phyloP scores from a whole-genome alignment of 2,329 filamentous ascomycete species.

The Neonectria sp. region DNA sequence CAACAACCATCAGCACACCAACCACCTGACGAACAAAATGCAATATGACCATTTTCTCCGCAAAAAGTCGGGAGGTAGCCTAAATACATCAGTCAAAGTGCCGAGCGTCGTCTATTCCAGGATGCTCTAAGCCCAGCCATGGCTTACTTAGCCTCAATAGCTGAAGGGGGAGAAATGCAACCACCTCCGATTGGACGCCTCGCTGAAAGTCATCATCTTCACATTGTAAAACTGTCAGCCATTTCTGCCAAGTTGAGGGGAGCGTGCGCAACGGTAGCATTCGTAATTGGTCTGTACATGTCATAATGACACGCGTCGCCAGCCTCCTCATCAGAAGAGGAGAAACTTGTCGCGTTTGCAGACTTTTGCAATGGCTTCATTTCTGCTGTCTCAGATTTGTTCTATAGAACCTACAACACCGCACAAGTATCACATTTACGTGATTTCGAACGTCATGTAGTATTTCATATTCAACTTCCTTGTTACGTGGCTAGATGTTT shows the following conservation, averaged over 20 bases:
- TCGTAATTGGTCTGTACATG: background rate
- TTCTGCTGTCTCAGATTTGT: too few species aligned
- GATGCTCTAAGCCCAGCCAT: background rate
- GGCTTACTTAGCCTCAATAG: background rate
- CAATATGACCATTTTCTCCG: too few species aligned
- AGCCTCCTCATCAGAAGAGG: too few species aligned
- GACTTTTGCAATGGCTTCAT: too few species aligned
- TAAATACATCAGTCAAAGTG: too few species aligned
- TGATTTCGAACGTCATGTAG: background rate
- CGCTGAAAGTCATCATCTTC: background rate
- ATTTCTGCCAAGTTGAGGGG: background rate
- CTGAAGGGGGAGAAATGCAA: background rate
- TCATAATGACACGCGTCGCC: too few species aligned
- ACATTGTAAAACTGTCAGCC: background rate
- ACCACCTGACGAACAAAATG: too few species aligned
- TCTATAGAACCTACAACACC: too few species aligned
- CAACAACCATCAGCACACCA: too few species aligned
- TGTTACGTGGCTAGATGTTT: background rate
- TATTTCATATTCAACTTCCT: background rate
- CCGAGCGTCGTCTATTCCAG: too few species aligned
- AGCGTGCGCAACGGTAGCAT: background rate
- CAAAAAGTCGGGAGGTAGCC: too few species aligned
- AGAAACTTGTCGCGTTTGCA: too few species aligned
- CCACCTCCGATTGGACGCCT: background rate
- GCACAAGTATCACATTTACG: background rate